phyloP scores from a whole-genome alignment of 2,329 filamentous ascomycete genomes.

The Dissoconium aciculare region DNA sequence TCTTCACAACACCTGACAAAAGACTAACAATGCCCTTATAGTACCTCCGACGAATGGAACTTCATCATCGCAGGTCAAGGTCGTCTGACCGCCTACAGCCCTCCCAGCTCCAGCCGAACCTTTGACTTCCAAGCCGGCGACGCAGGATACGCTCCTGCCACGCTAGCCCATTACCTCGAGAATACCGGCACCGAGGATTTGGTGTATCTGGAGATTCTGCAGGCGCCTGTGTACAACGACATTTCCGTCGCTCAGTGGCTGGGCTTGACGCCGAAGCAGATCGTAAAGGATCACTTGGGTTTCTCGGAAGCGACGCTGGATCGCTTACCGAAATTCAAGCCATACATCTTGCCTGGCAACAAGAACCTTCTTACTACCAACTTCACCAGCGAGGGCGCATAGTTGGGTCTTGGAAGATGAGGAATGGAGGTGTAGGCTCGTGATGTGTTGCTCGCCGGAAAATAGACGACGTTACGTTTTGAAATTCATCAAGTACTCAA shows the following conservation, averaged over 20 bases:
- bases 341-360: conserved; percentile 26
- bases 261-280: conserved; percentile 32
- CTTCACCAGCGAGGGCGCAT: conserved; percentile 23
- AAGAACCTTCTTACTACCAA: conserved; percentile 25
- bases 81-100: conserved; percentile 41
- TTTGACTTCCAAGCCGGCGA: conserved; percentile 47
- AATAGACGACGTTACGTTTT: too few species aligned
- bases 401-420: too few species aligned
- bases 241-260: conserved; percentile 45
- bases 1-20: conserved; percentile 16
- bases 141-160: conserved; percentile 43
- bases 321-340: conserved; percentile 26
- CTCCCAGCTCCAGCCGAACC: conserved; percentile 36
- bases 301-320: conserved; percentile 20
- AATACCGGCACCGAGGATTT: conserved; percentile 45
- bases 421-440: too few species aligned
- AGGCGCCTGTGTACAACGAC: conserved; percentile 37
- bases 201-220: conserved; percentile 45
- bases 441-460: too few species aligned
- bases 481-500: too few species aligned
- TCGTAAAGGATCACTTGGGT: conserved; percentile 24
- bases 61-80: conserved; percentile 44
- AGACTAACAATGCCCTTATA: conserved; percentile 26
- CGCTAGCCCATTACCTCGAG: conserved; percentile 45
- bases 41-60: conserved; percentile 45